These are phyloP conservation scores for Scytalidium lignicola DNA, from an alignment of 2,329 filamentous ascomycete genomes.

Conservation along the genomic window DNA sequence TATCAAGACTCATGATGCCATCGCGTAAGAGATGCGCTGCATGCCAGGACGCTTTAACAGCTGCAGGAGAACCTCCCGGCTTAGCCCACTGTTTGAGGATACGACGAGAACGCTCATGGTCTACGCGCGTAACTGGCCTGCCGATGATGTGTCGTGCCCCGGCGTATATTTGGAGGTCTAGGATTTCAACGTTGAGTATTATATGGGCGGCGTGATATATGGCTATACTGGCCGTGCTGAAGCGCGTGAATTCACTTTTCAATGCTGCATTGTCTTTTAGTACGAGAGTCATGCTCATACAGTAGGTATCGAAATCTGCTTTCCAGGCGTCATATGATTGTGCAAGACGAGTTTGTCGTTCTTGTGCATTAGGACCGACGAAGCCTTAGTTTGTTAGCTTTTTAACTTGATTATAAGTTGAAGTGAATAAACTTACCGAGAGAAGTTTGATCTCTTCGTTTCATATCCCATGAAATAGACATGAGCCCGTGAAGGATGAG, in stretches of 20 bases:
- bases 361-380: constrained; percentile 6
- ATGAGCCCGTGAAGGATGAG: constrained; percentile 57
- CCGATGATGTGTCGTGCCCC: constrained; percentile 55
- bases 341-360: constrained; percentile 43
- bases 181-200: constrained; percentile 51
- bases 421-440: constrained; percentile 36
- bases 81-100: constrained; percentile 47
- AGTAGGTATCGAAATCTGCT: constrained; percentile 50
- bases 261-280: constrained; percentile 24
- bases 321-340: constrained; percentile 54
- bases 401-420: constrained; percentile 25
- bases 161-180: constrained; percentile 58
- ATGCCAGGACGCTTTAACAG: constrained; percentile 45
- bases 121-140: constrained; percentile 42
- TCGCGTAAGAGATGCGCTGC: constrained; percentile 48
- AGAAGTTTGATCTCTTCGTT: constrained; percentile 55
- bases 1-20: constrained; percentile 42
- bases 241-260: constrained; percentile 38
- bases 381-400: constrained; percentile 7
- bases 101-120: constrained; percentile 45
- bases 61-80: constrained; percentile 21
- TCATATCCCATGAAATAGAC: constrained; percentile 58
- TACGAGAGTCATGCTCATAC: constrained; percentile 31
- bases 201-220: constrained; percentile 56
- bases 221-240: constrained; percentile 44